These are phyloP conservation scores for Clathrospora elynae DNA, from an alignment of 2,329 filamentous ascomycete species.

Conservation along the genomic window DNA sequence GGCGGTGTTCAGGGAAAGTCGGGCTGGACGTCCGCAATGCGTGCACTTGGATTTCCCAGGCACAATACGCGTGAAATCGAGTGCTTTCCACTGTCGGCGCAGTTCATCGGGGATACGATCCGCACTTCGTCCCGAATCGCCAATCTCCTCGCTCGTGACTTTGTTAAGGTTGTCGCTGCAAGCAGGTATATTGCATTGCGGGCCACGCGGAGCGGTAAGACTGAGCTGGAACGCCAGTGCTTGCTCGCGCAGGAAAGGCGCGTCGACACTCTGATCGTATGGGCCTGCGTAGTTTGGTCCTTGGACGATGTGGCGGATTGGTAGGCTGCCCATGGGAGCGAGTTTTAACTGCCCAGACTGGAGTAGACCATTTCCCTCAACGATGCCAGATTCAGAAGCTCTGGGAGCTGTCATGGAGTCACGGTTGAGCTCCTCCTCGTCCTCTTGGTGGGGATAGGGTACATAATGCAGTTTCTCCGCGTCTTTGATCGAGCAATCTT, in stretches of 20 bases:
- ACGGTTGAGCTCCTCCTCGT: slow-evolving; percentile 4
- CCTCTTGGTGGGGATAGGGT: slow-evolving; percentile 30
- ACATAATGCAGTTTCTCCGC: slow-evolving; percentile 37
- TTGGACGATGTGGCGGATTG: slow-evolving; percentile 54
- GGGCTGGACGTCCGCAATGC: slow-evolving; percentile 40
- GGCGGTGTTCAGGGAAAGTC: slow-evolving; percentile 19
- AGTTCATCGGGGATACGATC: slow-evolving; percentile 52
- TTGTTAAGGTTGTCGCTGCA: slow-evolving; percentile 42
- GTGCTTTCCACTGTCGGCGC: slow-evolving; percentile 32
- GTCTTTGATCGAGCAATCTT: slow-evolving; percentile 39
- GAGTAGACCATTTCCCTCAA: slow-evolving; percentile 37
- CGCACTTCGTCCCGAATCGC: slow-evolving; percentile 48
- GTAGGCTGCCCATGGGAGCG: slow-evolving; percentile 50
- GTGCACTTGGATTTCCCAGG: slow-evolving; percentile 43
- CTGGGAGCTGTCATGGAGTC: background rate
- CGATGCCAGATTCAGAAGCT: slow-evolving; percentile 31
- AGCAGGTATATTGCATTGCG: slow-evolving; percentile 31
- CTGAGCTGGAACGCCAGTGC: slow-evolving; percentile 43
- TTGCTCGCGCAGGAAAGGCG: slow-evolving; percentile 32
- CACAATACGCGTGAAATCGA: slow-evolving; percentile 11
- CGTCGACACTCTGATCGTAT: slow-evolving; percentile 36
- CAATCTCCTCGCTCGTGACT: slow-evolving; percentile 46
- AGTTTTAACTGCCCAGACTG: slow-evolving; percentile 41
- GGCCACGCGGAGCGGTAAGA: slow-evolving; percentile 20
- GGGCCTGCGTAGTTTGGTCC: slow-evolving; percentile 52